These are phyloP conservation scores for Panellus pusillus DNA, from an alignment of 768 basidiomycete genomes.

Conservation along the genomic window DNA sequence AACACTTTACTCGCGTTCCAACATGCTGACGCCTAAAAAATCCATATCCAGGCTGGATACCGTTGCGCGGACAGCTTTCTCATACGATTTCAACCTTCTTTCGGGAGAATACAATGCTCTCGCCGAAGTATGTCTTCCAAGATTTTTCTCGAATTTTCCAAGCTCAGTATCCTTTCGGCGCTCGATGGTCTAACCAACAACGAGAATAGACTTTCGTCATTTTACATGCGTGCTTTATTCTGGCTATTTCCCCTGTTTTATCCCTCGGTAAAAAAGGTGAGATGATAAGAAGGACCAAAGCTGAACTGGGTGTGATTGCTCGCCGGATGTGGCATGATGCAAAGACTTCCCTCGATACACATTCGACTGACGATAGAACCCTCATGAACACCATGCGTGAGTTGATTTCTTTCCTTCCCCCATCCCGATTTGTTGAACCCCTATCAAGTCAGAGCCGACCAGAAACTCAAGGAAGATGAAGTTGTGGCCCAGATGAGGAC, in stretches of 20 bases:
- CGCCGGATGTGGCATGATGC: conserved; percentile 56
- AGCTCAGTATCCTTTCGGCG: conserved; percentile 23
- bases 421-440: background rate
- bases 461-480: conserved; percentile 46
- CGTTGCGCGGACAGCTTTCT: conserved; percentile 61
- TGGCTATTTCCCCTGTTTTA: conserved; percentile 60
- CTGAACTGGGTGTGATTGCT: conserved; percentile 53
- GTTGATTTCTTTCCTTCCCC: conserved; percentile 14
- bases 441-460: conserved; percentile 39
- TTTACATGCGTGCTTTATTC: conserved; percentile 65
- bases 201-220: conserved; percentile 55
- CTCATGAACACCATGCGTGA: conserved; percentile 58
- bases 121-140: conserved; percentile 31
- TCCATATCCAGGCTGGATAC: conserved; percentile 49
- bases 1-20: background rate
- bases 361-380: conserved; percentile 36
- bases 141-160: background rate
- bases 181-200: conserved; percentile 63
- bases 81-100: conserved; percentile 60
- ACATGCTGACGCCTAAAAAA: background rate
- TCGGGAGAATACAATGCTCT: conserved; percentile 48
- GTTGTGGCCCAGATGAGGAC: conserved; percentile 63
- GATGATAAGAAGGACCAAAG: conserved; percentile 54
- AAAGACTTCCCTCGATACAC: conserved; percentile 42
- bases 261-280: conserved; percentile 57